These are phyloP conservation scores for Ottelia alismoides DNA, from an alignment of 106 monocot genomes.

Conservation along the genomic window DNA sequence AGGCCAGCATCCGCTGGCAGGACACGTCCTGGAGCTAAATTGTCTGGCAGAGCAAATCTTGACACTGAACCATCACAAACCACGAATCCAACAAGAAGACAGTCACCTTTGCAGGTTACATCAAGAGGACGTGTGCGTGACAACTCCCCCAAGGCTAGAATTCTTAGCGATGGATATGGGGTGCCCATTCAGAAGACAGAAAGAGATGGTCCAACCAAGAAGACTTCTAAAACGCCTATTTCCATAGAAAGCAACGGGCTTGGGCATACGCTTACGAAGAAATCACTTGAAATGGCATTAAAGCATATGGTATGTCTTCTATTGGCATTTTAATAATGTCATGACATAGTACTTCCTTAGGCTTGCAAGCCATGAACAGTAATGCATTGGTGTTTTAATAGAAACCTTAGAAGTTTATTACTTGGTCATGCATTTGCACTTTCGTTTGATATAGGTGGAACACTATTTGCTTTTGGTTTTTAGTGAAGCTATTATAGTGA, in stretches of 20 bases:
- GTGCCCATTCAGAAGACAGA: slow-evolving; percentile 11
- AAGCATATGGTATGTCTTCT: slow-evolving; percentile 66
- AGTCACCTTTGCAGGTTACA: slow-evolving; percentile 43
- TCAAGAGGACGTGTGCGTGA: no score
- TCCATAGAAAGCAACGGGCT: slow-evolving; percentile 54
- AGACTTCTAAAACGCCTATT: slow-evolving; percentile 8
- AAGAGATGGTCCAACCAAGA: slow-evolving; percentile 3
- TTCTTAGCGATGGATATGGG: slow-evolving; percentile 30
- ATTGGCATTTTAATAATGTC: no score
- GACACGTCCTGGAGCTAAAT: slow-evolving; percentile 12
- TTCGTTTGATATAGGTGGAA: no score
- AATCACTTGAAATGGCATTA: slow-evolving; percentile 81
- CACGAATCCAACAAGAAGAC: slow-evolving; percentile 13
- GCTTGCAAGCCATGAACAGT: no score
- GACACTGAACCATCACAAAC: slow-evolving; percentile 26
- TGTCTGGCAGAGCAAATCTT: slow-evolving; percentile 14
- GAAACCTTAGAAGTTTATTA: no score
- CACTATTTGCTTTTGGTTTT: no score
- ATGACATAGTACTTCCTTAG: no score
- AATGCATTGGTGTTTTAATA: no score
- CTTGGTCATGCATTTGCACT: no score
- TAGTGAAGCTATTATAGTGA: no score
- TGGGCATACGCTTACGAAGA: slow-evolving; percentile 72
- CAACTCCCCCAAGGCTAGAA: slow-evolving; percentile 20
- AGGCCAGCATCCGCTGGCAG: slow-evolving; percentile 70